These are phyloP conservation scores for Rhodotorula sp. DNA, from an alignment of 1,284 basidiomycete genomes.

Conservation along the genomic window DNA sequence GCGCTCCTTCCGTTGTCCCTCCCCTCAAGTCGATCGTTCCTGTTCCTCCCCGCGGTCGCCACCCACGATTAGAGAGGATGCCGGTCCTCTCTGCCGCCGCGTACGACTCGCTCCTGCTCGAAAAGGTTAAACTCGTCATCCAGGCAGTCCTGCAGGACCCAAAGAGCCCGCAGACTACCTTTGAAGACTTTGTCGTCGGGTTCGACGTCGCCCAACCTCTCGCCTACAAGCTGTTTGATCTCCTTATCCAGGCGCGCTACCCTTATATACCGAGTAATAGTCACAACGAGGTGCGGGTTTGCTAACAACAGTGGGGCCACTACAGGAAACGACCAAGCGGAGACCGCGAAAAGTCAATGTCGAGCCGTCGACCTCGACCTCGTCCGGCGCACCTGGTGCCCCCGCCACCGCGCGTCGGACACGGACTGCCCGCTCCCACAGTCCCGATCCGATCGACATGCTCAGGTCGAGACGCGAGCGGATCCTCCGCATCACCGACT, in stretches of 20 bases:
- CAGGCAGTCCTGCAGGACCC: conserved; percentile 22
- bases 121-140: conserved; percentile 28
- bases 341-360: conserved; percentile 4
- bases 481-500: background rate
- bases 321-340: conserved; percentile 29
- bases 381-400: background rate
- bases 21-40: background rate
- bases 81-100: conserved; percentile 17
- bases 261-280: no score
- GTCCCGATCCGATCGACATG: conserved; percentile 1
- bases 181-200: conserved; percentile 22
- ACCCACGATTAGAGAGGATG: background rate
- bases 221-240: conserved; percentile 13
- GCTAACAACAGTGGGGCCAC: no score
- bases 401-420: background rate
- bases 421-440: background rate
- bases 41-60: background rate
- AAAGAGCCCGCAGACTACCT: background rate
- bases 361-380: background rate
- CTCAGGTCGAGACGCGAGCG: no score
- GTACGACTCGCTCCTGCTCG: conserved; percentile 27
- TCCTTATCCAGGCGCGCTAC: conserved; percentile 25
- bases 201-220: conserved; percentile 23
- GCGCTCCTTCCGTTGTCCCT: no score
- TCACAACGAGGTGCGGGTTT: no score